A percentile compares a stretch with the other conserved stretches of the same genome.
Evolutionary conservation across 139 green algal genomes (phyloP).

Genomic region (Picochlorum sp.): DNA sequence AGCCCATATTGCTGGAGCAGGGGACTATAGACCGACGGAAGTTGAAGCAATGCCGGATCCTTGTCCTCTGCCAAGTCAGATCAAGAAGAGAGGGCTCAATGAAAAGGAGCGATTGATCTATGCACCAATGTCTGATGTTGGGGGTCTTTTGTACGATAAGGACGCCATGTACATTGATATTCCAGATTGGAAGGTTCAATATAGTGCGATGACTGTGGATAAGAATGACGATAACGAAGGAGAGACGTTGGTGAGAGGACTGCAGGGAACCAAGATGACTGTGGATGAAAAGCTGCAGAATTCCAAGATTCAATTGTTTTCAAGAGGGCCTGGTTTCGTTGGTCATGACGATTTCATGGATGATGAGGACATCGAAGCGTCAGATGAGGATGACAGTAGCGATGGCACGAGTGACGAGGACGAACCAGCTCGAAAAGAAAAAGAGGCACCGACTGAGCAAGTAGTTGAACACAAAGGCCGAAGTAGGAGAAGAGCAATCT

Average conservation of each 20-base stretch:
- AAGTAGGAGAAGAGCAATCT: slow-evolving; percentile 33
- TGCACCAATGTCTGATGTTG: slow-evolving; percentile 93
- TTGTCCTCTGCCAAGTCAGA: slow-evolving; percentile 79
- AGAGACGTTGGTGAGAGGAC: slow-evolving; percentile 77
- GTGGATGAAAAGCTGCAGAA: slow-evolving; percentile 79
- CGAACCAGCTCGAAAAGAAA: slow-evolving; percentile 18
- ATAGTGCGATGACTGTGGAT: slow-evolving; percentile 18
- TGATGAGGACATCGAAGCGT: background rate
- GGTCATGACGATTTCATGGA: slow-evolving; percentile 4
- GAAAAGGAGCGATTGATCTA: slow-evolving; percentile 90
- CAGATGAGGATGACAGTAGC: background rate
- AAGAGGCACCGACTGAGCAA: slow-evolving; percentile 11
- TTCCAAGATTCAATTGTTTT: slow-evolving; percentile 48
- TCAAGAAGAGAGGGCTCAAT: slow-evolving; percentile 68
- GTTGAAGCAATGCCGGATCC: slow-evolving; percentile 82
- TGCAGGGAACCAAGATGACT: slow-evolving; percentile 51
- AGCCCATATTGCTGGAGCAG: slow-evolving; percentile 86
- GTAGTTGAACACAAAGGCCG: slow-evolving; percentile 13
- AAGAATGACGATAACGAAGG: slow-evolving; percentile 35
- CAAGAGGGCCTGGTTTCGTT: background rate
- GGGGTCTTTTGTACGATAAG: slow-evolving; percentile 91
- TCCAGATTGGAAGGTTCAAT: slow-evolving; percentile 89
- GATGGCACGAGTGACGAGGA: slow-evolving; percentile 18
- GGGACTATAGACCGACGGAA: slow-evolving; percentile 68
- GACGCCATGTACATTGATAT: slow-evolving; percentile 98